Conservation (phyloP, 2,329 filamentous ascomycete species). For the Scytalidium sp. region DNA sequence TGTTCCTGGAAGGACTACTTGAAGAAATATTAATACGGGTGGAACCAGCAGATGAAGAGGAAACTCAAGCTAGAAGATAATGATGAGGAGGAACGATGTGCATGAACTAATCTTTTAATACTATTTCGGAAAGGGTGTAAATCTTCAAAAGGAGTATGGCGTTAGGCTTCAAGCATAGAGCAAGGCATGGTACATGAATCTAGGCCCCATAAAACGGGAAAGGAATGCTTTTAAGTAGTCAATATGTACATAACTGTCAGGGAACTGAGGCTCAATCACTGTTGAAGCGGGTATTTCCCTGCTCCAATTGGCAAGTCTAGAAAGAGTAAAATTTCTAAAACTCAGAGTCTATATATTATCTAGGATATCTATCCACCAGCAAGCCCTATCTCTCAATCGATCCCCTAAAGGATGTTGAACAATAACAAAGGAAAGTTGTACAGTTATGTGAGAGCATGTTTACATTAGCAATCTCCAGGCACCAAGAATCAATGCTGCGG, state of each 20-base stretch:
- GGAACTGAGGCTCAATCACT: neutral
- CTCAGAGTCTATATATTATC: no score
- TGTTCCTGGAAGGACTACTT: slow-evolving; percentile 85
- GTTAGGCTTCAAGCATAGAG: neutral
- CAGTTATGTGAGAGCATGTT: slow-evolving; percentile 9
- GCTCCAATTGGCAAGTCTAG: no score
- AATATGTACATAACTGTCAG: neutral
- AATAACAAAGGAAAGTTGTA: neutral
- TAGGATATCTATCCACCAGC: no score
- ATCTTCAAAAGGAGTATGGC: no score
- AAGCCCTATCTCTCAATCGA: no score
- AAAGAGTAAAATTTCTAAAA: no score
- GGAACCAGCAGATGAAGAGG: slow-evolving; percentile 64
- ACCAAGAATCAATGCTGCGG: slow-evolving; percentile 65
- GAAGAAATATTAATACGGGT: slow-evolving; percentile 93
- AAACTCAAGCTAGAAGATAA: slow-evolving; percentile 19
- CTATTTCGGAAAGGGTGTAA: no score
- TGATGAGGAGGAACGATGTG: slow-evolving; percentile 4
- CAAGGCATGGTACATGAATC: neutral
- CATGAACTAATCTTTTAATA: no score
- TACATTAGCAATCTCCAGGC: slow-evolving; percentile 69
- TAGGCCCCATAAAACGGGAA: neutral
- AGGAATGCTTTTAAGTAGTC: neutral
- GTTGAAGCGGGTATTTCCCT: neutral
- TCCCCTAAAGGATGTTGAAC: neutral